Evolutionary conservation across 2,329 filamentous ascomycete species (phyloP), one percentile per base, ranked within the genome.

Genomic region (Phoma herbarum): DNA sequence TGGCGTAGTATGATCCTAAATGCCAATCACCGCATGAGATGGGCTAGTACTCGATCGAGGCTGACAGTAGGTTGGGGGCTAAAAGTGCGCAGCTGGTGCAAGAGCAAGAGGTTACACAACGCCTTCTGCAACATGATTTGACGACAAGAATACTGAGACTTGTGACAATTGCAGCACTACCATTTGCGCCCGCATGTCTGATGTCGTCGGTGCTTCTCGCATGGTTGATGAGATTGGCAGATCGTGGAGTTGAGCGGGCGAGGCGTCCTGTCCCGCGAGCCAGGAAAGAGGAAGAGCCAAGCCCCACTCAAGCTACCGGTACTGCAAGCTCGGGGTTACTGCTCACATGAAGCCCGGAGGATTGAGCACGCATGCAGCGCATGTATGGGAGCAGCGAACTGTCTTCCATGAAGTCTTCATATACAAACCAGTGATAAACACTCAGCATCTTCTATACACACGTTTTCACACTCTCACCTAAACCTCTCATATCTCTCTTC

Each of bases 401-500:
- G n/a, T n/a, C n/a, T n/a, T n/a, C n/a, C n/a, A n/a, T n/a, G n/a
- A n/a, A n/a, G n/a, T n/a, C n/a, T n/a, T n/a, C n/a, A n/a, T n/a
- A n/a, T 29, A 29, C 28, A 29, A 4, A 10, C 28, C 35, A 39
- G 20, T 18, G n/a, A n/a, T n/a, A n/a, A n/a, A n/a, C n/a, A n/a
- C 31, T n/a, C 31, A 33, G 2, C 12, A 3, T 33, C n/a, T n/a
- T n/a, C n/a, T n/a, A n/a, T n/a, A n/a, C n/a, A n/a, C n/a, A n/a
- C n/a, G n/a, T n/a, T 10, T 33, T 12, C 31, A 6, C 2, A 20
- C 14, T 26, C 12, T 60, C 61, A 84, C 63, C 82, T 78, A 64
- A 82, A 85, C 58, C 78, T 75, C 47, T 81, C 78, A 67, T 81
- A 85, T 41, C 79, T 78, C 52, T 83, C 84, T 43, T 92, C 90